These are phyloP conservation scores for Parastagonospora avenae DNA, from an alignment of 2,329 filamentous ascomycete species.

Conservation along the genomic window DNA sequence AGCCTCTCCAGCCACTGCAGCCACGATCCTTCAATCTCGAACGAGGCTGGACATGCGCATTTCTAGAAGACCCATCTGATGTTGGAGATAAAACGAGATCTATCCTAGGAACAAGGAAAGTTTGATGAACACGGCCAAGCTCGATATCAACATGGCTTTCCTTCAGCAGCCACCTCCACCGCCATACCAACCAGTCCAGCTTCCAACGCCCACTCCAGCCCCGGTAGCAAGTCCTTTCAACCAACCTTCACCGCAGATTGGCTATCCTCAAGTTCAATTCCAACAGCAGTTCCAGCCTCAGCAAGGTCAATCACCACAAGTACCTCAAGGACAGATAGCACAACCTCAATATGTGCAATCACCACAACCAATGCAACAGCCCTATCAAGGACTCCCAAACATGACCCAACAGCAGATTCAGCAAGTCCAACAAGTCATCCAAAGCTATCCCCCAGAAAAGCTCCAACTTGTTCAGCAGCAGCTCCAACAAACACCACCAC, in stretches of 20 bases:
- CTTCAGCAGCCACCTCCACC: slow-evolving; percentile 24
- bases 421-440: slow-evolving; percentile 36
- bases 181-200: slow-evolving; percentile 27
- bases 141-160: slow-evolving; percentile 10
- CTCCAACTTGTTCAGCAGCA: slow-evolving; percentile 38
- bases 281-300: slow-evolving; percentile 14
- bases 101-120: not conserved
- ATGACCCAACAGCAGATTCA: slow-evolving; percentile 36
- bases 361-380: slow-evolving; percentile 16
- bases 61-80: not conserved
- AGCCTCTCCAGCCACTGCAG: slow-evolving; percentile 11
- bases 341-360: slow-evolving; percentile 18
- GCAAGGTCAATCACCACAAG: not conserved
- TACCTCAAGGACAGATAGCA: slow-evolving; percentile 11
- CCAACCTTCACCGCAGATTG: slow-evolving; percentile 15
- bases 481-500: slow-evolving; percentile 25
- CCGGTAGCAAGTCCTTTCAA: slow-evolving; percentile 16
- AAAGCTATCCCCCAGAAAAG: slow-evolving; percentile 39
- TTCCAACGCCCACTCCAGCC: slow-evolving; percentile 21
- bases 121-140: not conserved
- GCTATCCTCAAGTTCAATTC: slow-evolving; percentile 20
- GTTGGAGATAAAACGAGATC: not conserved
- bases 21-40: slow-evolving; percentile 8
- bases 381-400: slow-evolving; percentile 25
- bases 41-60: too few species aligned